These are phyloP conservation scores for Leccinum subtestaceum DNA, from an alignment of 768 basidiomycete genomes.

Conservation along the genomic window DNA sequence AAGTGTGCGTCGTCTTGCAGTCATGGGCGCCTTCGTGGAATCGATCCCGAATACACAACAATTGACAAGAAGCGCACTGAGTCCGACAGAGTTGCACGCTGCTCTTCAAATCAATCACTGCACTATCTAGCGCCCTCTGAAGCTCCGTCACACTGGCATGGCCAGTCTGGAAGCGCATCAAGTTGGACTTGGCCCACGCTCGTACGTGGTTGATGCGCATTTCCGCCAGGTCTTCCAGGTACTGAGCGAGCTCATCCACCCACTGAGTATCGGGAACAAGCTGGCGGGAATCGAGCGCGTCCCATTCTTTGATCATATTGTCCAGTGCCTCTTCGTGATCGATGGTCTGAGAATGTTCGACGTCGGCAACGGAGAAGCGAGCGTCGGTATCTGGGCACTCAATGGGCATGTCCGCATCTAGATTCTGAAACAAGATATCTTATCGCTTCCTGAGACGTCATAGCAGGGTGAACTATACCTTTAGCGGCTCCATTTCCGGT, in stretches of 20 bases:
- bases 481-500: conserved; percentile 46
- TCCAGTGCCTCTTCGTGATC: conserved; percentile 11
- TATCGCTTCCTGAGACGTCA: background rate
- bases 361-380: conserved; percentile 33
- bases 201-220: conserved; percentile 46
- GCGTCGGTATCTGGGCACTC: conserved; percentile 35
- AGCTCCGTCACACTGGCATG: conserved; percentile 46
- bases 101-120: conserved; percentile 45
- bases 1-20: conserved; percentile 49
- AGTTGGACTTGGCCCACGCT: conserved; percentile 50
- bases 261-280: conserved; percentile 41
- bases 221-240: conserved; percentile 44
- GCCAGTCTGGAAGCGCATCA: conserved; percentile 44
- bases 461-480: conserved; percentile 32
- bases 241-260: conserved; percentile 36
- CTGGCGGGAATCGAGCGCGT: conserved; percentile 31
- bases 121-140: conserved; percentile 40
- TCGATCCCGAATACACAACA: conserved; percentile 46
- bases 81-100: conserved; percentile 50
- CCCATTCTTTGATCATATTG: conserved; percentile 31
- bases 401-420: conserved; percentile 49
- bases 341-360: conserved; percentile 14
- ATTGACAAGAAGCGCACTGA: conserved; percentile 46
- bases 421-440: conserved; percentile 37
- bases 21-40: conserved; percentile 47